phyloP scores from a whole-genome alignment of 2,329 filamentous ascomycete species.

The Botrytis medusae region DNA sequence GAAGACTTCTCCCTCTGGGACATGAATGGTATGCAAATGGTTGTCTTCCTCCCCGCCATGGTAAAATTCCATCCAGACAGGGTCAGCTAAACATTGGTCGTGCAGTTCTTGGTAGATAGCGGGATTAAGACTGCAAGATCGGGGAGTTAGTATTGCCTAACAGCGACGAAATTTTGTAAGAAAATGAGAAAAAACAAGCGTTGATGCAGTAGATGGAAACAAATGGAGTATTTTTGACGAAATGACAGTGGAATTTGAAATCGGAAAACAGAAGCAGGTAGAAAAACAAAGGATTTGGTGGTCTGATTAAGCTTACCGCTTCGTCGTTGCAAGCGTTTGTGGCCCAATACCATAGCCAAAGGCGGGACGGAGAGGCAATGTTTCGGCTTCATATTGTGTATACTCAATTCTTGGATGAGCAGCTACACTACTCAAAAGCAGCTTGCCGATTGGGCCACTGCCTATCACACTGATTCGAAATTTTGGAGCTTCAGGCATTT shows the following conservation, averaged over 20 bases:
- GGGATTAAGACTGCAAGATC: conserved; percentile 17
- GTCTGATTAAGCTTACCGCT: neutral
- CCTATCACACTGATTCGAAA: conserved; percentile 25
- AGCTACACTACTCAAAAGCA: conserved; percentile 20
- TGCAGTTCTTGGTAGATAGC: neutral
- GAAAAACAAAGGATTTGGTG: neutral
- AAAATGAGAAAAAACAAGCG: neutral
- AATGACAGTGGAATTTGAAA: neutral
- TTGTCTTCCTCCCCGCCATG: conserved; percentile 9
- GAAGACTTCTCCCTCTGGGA: conserved; percentile 14
- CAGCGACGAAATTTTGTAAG: neutral
- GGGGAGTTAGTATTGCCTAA: neutral
- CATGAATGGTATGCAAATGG: conserved; percentile 4
- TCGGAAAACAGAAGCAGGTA: neutral
- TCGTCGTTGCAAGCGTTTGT: conserved; percentile 15
- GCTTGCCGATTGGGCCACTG: conserved; percentile 24
- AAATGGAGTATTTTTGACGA: neutral
- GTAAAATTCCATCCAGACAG: conserved; percentile 23
- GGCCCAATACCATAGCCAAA: conserved; percentile 24
- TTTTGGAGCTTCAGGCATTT: conserved; percentile 13
- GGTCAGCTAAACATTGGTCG: neutral
- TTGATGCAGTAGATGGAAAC: neutral
- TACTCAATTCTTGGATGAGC: conserved; percentile 23
- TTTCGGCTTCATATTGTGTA: conserved; percentile 22
- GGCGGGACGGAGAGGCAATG: conserved; percentile 21